phyloP scores from a whole-genome alignment of 768 basidiomycete species.

The Zangia roseola region DNA sequence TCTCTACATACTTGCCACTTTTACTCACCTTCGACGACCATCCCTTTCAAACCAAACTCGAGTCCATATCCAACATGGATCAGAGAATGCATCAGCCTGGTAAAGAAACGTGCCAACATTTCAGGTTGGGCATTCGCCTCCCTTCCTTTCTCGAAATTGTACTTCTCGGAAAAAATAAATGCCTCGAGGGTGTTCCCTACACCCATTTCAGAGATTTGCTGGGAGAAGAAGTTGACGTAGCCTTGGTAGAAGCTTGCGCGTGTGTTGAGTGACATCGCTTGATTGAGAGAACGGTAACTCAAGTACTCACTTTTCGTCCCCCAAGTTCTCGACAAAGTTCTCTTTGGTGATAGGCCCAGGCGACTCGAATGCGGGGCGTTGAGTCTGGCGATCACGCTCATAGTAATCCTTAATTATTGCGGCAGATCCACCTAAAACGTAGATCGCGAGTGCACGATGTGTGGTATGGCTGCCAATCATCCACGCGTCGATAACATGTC shows the following conservation, averaged over 20 bases:
- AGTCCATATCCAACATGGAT: constrained; percentile 62
- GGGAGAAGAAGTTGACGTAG: constrained; percentile 28
- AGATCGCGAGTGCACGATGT: constrained; percentile 31
- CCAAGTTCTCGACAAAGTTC: constrained; percentile 26
- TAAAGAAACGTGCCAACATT: constrained; percentile 51
- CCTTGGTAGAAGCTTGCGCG: constrained; percentile 23
- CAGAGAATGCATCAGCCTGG: constrained; percentile 57
- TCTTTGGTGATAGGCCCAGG: constrained; percentile 23
- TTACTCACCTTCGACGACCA: constrained; percentile 56
- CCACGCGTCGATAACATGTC: not conserved
- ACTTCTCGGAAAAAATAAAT: constrained; percentile 32
- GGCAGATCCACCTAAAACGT: constrained; percentile 25
- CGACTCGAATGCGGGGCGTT: constrained; percentile 24
- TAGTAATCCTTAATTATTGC: constrained; percentile 27
- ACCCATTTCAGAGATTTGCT: constrained; percentile 17
- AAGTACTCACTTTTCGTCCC: constrained; percentile 29
- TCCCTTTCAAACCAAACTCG: constrained; percentile 62
- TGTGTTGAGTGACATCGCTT: too few relatives aligned
- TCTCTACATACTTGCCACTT: not conserved
- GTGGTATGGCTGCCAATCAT: constrained; percentile 23
- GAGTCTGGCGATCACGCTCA: constrained; percentile 15
- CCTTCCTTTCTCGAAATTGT: constrained; percentile 20
- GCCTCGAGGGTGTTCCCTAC: constrained; percentile 18
- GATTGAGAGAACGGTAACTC: not conserved
- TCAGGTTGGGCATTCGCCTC: constrained; percentile 35